Evolutionary conservation across 2,329 filamentous ascomycete genomes (phyloP), one percentile per base, ranked within the genome.

Genomic region (Fusarium sarcochroum): DNA sequence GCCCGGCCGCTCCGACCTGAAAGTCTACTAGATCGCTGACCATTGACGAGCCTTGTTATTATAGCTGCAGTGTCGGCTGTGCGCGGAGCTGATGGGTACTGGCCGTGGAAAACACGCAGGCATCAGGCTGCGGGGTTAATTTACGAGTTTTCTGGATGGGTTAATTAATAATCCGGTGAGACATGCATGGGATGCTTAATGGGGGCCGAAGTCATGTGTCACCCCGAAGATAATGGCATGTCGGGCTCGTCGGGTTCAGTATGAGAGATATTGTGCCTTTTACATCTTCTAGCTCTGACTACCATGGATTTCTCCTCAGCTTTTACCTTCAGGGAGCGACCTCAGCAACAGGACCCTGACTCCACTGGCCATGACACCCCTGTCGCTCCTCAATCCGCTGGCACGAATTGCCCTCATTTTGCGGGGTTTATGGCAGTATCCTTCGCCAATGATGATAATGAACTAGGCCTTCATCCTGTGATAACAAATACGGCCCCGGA

Each of bases 121-220:
- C 10, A 34, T 25, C n/a, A 27, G 8, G n/a, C 20, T 57, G 53
- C 53, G 53, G 53, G 53, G 53, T 57, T 30, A 30, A 11, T 11
- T 11, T 20, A 41, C 8, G 17, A 20, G 32, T 2, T 15, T 20
- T 20, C 1, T 41, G 8, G 21, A 20, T 21, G 53, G 53, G 47
- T 42, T n/a, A 53, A 57, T 53, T 53, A 23, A 57, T 57, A 57
- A 53, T 57, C 53, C 35, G 53, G 27, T 21, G n/a, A 57, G 6
- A 20, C 35, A 30, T 53, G 47, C 48, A 40, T 30, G 10, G 27
- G 27, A 11, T 30, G 27, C 27, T 11, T 30, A 10, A 30, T 30
- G 27, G 5, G 5, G 15, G 35, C n/a, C 25, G 25, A 35, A 47
- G 47, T 53, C 53, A 57, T 53, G 46, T 52, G 53, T 53, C 27